Percentiles rank a stretch among this genome's conserved stretches.
phyloP scores from a whole-genome alignment of 225 moss, liverwort and hornwort genomes.

The Bryum argenteum region DNA sequence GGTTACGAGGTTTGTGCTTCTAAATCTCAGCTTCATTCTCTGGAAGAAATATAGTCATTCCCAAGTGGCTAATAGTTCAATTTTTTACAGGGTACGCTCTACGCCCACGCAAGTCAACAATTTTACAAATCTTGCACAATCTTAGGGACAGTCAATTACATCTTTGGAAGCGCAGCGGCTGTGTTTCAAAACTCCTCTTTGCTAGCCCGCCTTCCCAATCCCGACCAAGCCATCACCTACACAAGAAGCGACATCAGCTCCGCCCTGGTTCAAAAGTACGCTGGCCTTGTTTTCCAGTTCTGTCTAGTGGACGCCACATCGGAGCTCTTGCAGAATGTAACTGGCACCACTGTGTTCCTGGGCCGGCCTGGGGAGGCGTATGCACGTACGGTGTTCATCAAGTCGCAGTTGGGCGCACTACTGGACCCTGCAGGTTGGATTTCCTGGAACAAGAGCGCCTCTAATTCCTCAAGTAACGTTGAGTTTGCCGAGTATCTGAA shows the following conservation, averaged over 20 bases:
- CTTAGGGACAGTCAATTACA: conserved; percentile 38
- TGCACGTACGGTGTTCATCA: conserved; percentile 40
- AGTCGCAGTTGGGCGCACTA: background rate
- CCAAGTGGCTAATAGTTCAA: background rate
- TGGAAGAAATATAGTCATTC: too few species aligned
- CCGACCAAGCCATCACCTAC: conserved; percentile 36
- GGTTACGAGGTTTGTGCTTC: conserved; percentile 57
- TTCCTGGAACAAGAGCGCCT: background rate
- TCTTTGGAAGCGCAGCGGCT: conserved; percentile 49
- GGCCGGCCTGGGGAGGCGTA: conserved; percentile 35
- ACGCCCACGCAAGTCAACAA: conserved; percentile 44
- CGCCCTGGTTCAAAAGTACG: conserved; percentile 25
- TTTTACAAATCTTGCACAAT: conserved; percentile 47
- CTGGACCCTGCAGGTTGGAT: conserved; percentile 28
- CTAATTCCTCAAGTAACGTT: conserved; percentile 20
- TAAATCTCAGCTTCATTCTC: background rate
- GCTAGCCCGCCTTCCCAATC: conserved; percentile 22
- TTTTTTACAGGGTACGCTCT: conserved; percentile 42
- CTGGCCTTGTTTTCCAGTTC: conserved; percentile 31
- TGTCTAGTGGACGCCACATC: conserved; percentile 24
- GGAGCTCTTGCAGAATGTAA: conserved; percentile 6
- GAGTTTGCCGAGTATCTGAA: conserved; percentile 46
- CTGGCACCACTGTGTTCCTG: background rate
- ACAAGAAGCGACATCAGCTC: conserved; percentile 42
- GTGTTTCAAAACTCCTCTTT: conserved; percentile 42